Percentiles rank a stretch among this genome's conserved stretches.
Conservation (phyloP, 768 basidiomycete genomes). For the Candolleomyces eurysporus region DNA sequence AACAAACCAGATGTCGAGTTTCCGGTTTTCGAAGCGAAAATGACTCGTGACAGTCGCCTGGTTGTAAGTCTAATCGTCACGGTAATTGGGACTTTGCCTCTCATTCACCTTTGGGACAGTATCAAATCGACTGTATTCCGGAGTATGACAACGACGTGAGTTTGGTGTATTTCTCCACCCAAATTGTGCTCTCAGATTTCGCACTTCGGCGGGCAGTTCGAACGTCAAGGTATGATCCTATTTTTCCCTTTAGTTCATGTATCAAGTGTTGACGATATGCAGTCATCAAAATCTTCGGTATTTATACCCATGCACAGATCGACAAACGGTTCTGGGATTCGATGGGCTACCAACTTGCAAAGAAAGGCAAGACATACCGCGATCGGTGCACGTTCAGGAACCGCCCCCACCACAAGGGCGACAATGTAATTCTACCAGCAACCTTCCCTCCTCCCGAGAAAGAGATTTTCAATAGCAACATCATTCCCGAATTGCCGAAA, state of each 20-base stretch:
- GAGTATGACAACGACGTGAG: constrained; percentile 25
- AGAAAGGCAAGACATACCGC: constrained; percentile 50
- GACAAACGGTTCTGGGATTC: constrained; percentile 37
- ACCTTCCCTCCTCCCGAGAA: constrained; percentile 41
- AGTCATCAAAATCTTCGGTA: constrained; percentile 37
- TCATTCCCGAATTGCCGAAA: constrained; percentile 31
- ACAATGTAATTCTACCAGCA: constrained; percentile 45
- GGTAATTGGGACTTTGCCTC: neutral
- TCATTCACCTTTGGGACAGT: constrained; percentile 25
- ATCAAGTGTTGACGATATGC: neutral
- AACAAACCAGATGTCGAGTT: constrained; percentile 42
- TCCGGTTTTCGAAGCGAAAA: constrained; percentile 69
- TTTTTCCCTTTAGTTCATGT: neutral
- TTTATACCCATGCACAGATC: constrained; percentile 40
- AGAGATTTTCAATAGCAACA: constrained; percentile 11
- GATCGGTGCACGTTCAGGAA: constrained; percentile 42
- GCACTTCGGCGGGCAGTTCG: constrained; percentile 12
- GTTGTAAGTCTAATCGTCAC: constrained; percentile 39
- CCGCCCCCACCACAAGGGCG: constrained; percentile 30
- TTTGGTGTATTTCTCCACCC: too few species aligned
- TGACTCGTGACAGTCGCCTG: constrained; percentile 50
- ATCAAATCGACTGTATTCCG: constrained; percentile 46
- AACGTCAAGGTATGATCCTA: constrained; percentile 23
- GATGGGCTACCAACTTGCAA: constrained; percentile 32
- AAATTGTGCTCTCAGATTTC: too few species aligned